Evolutionary conservation across 208 protist species (phyloP), one percentile per base, ranked within the genome.

Genomic region (Leishmania gerbilli): DNA sequence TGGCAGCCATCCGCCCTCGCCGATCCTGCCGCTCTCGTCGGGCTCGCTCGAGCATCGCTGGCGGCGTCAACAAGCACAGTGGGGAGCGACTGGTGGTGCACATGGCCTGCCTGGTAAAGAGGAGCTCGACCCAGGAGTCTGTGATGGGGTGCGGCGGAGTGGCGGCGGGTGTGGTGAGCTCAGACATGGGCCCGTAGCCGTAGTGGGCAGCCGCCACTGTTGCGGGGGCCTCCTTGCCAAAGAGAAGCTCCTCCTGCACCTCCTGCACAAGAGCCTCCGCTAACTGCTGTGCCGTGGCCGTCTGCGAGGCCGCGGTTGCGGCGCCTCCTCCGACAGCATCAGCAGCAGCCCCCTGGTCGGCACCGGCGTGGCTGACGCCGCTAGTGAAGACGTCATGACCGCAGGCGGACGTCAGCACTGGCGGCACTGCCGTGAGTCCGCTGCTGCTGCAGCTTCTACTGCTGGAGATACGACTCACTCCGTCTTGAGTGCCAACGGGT

Each of bases 101-200:
- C 31, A 91, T 51, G 34, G 85, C 84, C 77, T 96, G 91, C 21
- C 92, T 87, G 0, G 85, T 86, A 74, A 96, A 96, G 19, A 96
- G 82, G 37, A 89, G 85, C 79, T 96, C 92, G 11, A 96, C 87
- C 91, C 91, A 96, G 31, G 85, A 58, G 2, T 77, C 69, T 11
- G 86, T 89, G 77, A 95, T 86, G 51, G 86, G 74, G 76, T 88
- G 83, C 51, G 19, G 77, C 62, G 11, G 55, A 8, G 37, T 3
- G 0, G 0, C 56, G 5, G 2, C 58, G 9, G 9, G 60, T 31
- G 65, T 37, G 56, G 21, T 56, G 71, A 27, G 17, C 13, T 49
- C 45, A 19, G 58, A n/a, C 3, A 9, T 17, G 13, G 60, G 47
- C 6, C 17, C 60, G n/a, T 37, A 45, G 34, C 24, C 37, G 55